Percentiles rank a stretch among this genome's conserved stretches.
These are phyloP conservation scores for Tuber aestivum DNA, from an alignment of 495 filamentous ascomycete genomes.

Conservation along the genomic window DNA sequence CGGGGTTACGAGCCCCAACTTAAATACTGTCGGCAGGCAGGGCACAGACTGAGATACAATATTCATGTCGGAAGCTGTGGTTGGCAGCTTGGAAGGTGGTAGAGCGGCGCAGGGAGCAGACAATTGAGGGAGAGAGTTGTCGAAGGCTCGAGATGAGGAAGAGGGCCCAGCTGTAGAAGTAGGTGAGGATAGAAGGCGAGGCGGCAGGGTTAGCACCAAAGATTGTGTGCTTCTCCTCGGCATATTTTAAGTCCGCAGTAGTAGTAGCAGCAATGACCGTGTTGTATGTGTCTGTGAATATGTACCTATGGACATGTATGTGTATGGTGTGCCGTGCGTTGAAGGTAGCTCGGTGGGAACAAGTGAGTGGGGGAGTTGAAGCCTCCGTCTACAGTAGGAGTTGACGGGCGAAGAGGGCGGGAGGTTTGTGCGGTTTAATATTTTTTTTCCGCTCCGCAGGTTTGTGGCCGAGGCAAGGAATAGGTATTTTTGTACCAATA, in stretches of 20 bases:
- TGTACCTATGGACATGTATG: slow-evolving; percentile 37
- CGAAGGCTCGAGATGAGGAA: slow-evolving; percentile 23
- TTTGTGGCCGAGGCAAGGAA: background rate
- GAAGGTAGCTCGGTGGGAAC: slow-evolving; percentile 9
- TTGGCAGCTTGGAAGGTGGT: slow-evolving; percentile 24
- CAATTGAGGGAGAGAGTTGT: slow-evolving; percentile 30
- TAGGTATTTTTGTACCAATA: background rate
- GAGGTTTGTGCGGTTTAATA: background rate
- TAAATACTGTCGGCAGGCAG: slow-evolving; percentile 28
- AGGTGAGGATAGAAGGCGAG: slow-evolving; percentile 52
- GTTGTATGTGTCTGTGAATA: slow-evolving; percentile 26
- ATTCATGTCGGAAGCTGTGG: slow-evolving; percentile 18
- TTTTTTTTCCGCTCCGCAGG: slow-evolving; percentile 2
- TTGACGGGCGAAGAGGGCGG: background rate
- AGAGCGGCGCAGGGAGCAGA: slow-evolving; percentile 24
- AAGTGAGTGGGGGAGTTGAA: background rate
- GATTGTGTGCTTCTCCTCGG: slow-evolving; percentile 38
- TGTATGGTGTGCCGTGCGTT: slow-evolving; percentile 23
- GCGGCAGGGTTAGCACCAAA: slow-evolving; percentile 40
- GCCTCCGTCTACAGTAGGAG: background rate
- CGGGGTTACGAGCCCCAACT: slow-evolving; percentile 34
- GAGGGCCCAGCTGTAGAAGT: slow-evolving; percentile 40
- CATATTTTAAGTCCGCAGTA: slow-evolving; percentile 18
- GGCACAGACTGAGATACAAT: slow-evolving; percentile 23
- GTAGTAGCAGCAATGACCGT: background rate